A percentile compares a stretch with the other conserved stretches of the same genome.
These are phyloP conservation scores for Brassica juncea DNA, from an alignment of 345 rosid genomes.

Conservation along the genomic window DNA sequence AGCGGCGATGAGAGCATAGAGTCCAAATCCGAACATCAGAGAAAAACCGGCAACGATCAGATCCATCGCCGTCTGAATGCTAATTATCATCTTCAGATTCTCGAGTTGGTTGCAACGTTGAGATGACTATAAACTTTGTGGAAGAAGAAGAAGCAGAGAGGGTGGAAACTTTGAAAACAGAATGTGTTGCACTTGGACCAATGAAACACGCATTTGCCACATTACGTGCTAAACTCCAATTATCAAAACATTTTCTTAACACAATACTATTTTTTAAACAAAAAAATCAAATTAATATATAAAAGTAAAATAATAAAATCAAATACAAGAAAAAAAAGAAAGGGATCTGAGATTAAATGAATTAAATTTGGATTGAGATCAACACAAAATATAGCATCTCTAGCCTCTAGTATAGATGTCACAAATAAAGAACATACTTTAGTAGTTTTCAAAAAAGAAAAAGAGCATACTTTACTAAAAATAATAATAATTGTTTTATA, in stretches of 20 bases:
- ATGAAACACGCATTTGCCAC: slow-evolving; percentile 29
- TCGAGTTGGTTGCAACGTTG: not conserved
- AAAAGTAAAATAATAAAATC: not conserved
- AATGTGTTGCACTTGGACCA: slow-evolving; percentile 9
- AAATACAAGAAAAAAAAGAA: no score
- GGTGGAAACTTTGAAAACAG: not conserved
- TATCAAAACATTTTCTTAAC: not conserved
- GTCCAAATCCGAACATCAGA: slow-evolving; percentile 62
- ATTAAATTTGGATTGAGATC: not conserved
- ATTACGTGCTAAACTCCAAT: slow-evolving; percentile 15
- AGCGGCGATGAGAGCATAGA: slow-evolving; percentile 64
- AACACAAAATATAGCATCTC: no score
- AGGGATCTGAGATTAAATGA: not conserved
- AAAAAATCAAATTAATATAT: no score
- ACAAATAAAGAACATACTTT: not conserved
- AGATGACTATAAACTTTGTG: not conserved
- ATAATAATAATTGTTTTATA: not conserved
- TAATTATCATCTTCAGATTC: slow-evolving; percentile 21
- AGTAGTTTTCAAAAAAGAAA: not conserved
- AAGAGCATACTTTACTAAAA: not conserved
- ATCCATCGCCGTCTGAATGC: slow-evolving; percentile 51
- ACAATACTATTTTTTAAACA: not conserved
- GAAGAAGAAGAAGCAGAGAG: not conserved
- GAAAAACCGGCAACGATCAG: slow-evolving; percentile 69
- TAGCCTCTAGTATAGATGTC: not conserved